These are phyloP conservation scores for Solanum lycopersicoides DNA, from an alignment of 257 asterid species.

Conservation along the genomic window DNA sequence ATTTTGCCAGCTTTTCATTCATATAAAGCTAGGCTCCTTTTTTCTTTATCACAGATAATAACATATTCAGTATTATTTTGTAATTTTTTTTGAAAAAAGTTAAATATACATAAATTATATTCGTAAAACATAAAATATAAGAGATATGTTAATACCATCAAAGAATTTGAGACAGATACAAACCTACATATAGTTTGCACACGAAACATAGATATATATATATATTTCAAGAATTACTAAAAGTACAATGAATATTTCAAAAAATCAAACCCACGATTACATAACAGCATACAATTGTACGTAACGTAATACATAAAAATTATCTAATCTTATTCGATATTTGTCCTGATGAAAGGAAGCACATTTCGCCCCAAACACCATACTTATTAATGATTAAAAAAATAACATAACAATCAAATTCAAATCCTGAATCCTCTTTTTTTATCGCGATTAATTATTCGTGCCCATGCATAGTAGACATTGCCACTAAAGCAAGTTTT, in stretches of 20 bases:
- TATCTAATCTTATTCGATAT: background rate
- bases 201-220: background rate
- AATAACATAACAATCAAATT: background rate
- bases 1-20: background rate
- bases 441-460: background rate
- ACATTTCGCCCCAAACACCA: background rate
- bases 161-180: background rate
- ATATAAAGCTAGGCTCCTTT: background rate
- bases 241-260: background rate
- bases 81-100: background rate
- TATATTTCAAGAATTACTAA: background rate
- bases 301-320: background rate
- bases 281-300: background rate
- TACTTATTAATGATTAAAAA: background rate
- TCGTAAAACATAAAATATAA: background rate
- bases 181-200: background rate
- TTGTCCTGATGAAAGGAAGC: background rate
- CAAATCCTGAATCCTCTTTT: background rate
- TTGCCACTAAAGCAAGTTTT: slow-evolving; percentile 63
- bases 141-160: background rate
- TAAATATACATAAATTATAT: accelerated
- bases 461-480: slow-evolving; percentile 38
- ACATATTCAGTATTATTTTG: background rate
- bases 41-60: background rate
- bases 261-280: background rate